Evolutionary conservation across 768 basidiomycete genomes (phyloP), one percentile per base, ranked within the genome.

Genomic region (Thelephora aurantiotincta): DNA sequence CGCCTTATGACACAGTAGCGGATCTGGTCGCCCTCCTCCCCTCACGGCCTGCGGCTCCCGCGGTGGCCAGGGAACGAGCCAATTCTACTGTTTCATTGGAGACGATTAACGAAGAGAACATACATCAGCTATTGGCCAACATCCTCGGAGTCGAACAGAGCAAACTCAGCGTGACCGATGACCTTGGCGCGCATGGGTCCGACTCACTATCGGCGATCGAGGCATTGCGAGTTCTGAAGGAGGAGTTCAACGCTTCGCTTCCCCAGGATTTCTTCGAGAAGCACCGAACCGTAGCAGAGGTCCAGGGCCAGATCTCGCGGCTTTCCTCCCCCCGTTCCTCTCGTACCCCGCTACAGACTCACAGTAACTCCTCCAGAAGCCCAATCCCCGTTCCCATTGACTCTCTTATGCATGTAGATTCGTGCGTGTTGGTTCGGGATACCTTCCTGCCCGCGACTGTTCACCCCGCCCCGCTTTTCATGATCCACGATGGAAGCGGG

Each of bases 401-500:
- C 4, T 30, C 26, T 30, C 4, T 9, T 9, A 16, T 3, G 19
- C 12, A 6, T n/a, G 42, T 35, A 11, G 26, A 13, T 16, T 43
- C 49, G 33, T 43, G 38, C 12, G 5, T 41, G 16, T 22, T 22
- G 7, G 14, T 41, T 4, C 6, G 22, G 14, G 18, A 14, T 22
- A 18, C 38, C 22, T 16, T 9, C 4, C 45, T 1, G 36, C 48
- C 2, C 50, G 58, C 46, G 11, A 50, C 44, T 2, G 26, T 9
- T 9, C 26, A 9, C 26, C 4, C 26, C 4, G 46, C 59, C 0
- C 81, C 75, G 1, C 65, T 87, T 3, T 71, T 82, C 48, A 68
- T 87, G 19, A 66, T 87, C 9, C 82, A 87, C 53, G 84, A 86
- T 51, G 84, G 84, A 5, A 81, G 78, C 51, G 84, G 84, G 0